phyloP scores from a whole-genome alignment of 2,329 filamentous ascomycete genomes.

The Hypocreales sp. region DNA sequence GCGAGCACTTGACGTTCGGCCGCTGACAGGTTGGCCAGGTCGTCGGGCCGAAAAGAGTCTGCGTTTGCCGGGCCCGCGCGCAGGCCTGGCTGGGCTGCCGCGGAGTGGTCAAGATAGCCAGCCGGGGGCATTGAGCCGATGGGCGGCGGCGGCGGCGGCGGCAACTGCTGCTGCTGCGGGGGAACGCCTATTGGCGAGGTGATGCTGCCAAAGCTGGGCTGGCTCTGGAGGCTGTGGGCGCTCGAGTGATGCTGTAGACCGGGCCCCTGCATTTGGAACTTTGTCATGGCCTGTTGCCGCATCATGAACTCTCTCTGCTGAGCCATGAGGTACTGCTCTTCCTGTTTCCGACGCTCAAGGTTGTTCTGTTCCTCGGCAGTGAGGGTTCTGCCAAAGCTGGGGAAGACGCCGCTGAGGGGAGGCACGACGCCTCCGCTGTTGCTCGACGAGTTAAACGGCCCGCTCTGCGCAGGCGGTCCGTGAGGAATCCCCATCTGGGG shows the following conservation, averaged over 20 bases:
- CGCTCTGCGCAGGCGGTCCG: slow-evolving; percentile 47
- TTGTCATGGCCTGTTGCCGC: slow-evolving; percentile 64
- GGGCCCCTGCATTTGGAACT: slow-evolving; percentile 45
- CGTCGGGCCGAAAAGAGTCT: slow-evolving; percentile 53
- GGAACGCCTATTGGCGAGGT: slow-evolving; percentile 60
- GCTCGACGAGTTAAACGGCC: slow-evolving; percentile 31
- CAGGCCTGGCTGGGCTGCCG: slow-evolving; percentile 10
- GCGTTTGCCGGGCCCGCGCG: slow-evolving; percentile 16
- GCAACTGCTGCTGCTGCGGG: slow-evolving; percentile 22
- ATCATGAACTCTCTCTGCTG: slow-evolving; percentile 87
- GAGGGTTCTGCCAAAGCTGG: slow-evolving; percentile 88
- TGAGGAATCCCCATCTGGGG: slow-evolving; percentile 93
- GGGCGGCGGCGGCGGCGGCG: slow-evolving; percentile 3
- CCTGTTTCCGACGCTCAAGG: slow-evolving; percentile 87
- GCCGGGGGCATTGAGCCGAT: slow-evolving; percentile 40
- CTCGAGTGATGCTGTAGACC: slow-evolving; percentile 83
- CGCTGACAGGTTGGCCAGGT: slow-evolving; percentile 48
- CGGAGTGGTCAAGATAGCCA: slow-evolving; percentile 54
- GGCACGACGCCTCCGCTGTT: slow-evolving; percentile 57
- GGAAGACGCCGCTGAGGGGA: slow-evolving; percentile 85
- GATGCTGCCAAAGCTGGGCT: slow-evolving; percentile 92
- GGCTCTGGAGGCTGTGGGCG: slow-evolving; percentile 88
- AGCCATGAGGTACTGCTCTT: slow-evolving; percentile 94
- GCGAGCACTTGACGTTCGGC: slow-evolving; percentile 38
- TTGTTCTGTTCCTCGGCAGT: slow-evolving; percentile 98